Evolutionary conservation across 192 early-diverging fungal species (phyloP).

Genomic region (Entrophospora sp.): DNA sequence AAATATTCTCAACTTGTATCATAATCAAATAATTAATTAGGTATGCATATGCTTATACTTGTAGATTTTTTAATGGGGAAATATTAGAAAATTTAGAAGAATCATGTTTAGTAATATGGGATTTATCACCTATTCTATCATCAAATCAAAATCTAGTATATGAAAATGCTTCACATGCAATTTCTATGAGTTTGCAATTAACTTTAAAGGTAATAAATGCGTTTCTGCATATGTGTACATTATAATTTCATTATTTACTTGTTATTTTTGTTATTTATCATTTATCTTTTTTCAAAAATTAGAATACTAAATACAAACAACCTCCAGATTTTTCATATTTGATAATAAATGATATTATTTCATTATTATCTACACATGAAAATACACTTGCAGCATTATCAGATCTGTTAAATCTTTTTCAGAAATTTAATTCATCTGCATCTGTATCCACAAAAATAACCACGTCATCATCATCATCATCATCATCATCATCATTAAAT

Average conservation of each 20-base stretch:
- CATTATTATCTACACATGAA: neutral
- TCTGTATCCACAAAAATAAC: too few relatives aligned
- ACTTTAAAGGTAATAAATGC: neutral
- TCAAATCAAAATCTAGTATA: neutral
- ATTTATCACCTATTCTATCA: neutral
- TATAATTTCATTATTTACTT: neutral
- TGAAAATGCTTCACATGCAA: slow-evolving; percentile 15
- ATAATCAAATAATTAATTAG: neutral
- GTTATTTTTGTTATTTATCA: neutral
- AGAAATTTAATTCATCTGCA: too few relatives aligned
- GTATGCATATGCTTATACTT: slow-evolving; percentile 10
- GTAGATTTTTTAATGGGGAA: slow-evolving; percentile 13
- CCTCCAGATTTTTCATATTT: slow-evolving; percentile 7
- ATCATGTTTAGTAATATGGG: slow-evolving; percentile 1
- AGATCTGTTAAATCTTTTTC: slow-evolving; percentile 11
- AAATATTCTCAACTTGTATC: neutral
- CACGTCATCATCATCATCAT: too few relatives aligned
- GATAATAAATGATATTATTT: slow-evolving; percentile 10
- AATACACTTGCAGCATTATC: slow-evolving; percentile 5
- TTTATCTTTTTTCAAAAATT: neutral
- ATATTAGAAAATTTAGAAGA: slow-evolving; percentile 3
- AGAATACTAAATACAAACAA: slow-evolving; percentile 15
- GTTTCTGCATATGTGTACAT: too few relatives aligned
- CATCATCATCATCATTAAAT: too few relatives aligned
- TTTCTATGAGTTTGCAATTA: neutral